Evolutionary conservation across 1,139 yeast genomes (phyloP).

Genomic region (Scheffersomyces lignicola): DNA sequence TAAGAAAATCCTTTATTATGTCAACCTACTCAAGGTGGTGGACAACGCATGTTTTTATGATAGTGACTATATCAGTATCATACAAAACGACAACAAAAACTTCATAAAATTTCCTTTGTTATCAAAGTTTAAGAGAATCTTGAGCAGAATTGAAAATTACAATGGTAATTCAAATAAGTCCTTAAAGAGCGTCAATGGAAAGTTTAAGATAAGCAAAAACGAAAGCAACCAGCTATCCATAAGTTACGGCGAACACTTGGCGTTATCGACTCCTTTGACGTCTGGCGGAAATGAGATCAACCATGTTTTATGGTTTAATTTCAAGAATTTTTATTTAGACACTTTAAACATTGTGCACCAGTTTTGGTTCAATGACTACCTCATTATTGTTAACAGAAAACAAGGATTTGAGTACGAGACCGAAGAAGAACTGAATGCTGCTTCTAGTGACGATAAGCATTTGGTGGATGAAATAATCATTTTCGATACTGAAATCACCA

Average conservation of each 20-base stretch:
- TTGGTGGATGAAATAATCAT: slow-evolving; percentile 41
- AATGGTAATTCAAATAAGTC: slow-evolving; percentile 17
- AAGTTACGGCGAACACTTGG: slow-evolving; percentile 28
- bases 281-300: slow-evolving; percentile 24
- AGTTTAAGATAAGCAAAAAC: slow-evolving; percentile 25
- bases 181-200: slow-evolving; percentile 17
- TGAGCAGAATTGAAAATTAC: slow-evolving; percentile 21
- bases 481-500: slow-evolving; percentile 32
- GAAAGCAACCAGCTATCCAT: slow-evolving; percentile 29
- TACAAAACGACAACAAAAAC: slow-evolving; percentile 19
- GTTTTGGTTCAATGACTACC: slow-evolving; percentile 36
- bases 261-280: slow-evolving; percentile 40
- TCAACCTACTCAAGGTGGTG: slow-evolving; percentile 22
- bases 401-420: slow-evolving; percentile 19
- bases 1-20: slow-evolving; percentile 19
- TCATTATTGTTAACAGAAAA: slow-evolving; percentile 37
- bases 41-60: slow-evolving; percentile 20
- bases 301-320: slow-evolving; percentile 45
- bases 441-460: slow-evolving; percentile 10
- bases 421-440: slow-evolving; percentile 11
- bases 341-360: slow-evolving; percentile 36
- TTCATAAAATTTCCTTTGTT: slow-evolving; percentile 31
- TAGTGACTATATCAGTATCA: slow-evolving; percentile 27
- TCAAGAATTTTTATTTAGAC: slow-evolving; percentile 34
- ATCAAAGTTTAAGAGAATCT: slow-evolving; percentile 29